These are phyloP conservation scores for Fusarium mangiferae DNA, from an alignment of 2,329 filamentous ascomycete genomes.

Conservation along the genomic window DNA sequence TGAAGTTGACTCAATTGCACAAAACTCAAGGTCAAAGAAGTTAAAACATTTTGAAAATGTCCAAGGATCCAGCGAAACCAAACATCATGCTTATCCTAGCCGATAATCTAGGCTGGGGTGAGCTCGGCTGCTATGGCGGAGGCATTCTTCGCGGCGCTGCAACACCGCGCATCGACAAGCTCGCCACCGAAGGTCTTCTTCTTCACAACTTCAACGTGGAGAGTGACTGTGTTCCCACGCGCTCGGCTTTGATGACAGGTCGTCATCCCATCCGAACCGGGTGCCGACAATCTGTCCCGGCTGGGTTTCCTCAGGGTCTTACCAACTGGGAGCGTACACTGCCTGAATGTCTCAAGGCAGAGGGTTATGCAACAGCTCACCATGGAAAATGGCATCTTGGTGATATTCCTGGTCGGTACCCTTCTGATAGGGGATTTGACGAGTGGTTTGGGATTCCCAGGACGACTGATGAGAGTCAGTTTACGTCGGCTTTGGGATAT, in stretches of 20 bases:
- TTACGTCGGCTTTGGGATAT: conserved; percentile 48
- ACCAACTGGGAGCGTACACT: conserved; percentile 48
- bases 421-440: conserved; percentile 50
- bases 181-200: conserved; percentile 47
- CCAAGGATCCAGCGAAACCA: conserved; percentile 31
- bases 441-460: conserved; percentile 52
- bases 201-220: conserved; percentile 53
- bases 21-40: not conserved
- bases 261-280: conserved; percentile 50
- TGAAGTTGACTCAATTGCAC: not conserved
- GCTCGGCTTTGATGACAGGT: conserved; percentile 50
- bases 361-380: conserved; percentile 46
- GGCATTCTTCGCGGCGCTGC: conserved; percentile 47
- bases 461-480: conserved; percentile 51
- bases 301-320: conserved; percentile 48
- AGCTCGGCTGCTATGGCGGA: conserved; percentile 50
- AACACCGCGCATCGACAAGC: conserved; percentile 48
- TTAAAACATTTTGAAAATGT: conserved; percentile 1
- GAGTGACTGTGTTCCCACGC: conserved; percentile 50
- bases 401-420: conserved; percentile 49
- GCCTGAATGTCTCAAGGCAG: conserved; percentile 44
- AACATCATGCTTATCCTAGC: conserved; percentile 49
- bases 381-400: conserved; percentile 52
- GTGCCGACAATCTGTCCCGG: conserved; percentile 48
- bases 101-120: conserved; percentile 53